These are phyloP conservation scores for Pluteus cervinus DNA, from an alignment of 768 basidiomycete species.

Conservation along the genomic window DNA sequence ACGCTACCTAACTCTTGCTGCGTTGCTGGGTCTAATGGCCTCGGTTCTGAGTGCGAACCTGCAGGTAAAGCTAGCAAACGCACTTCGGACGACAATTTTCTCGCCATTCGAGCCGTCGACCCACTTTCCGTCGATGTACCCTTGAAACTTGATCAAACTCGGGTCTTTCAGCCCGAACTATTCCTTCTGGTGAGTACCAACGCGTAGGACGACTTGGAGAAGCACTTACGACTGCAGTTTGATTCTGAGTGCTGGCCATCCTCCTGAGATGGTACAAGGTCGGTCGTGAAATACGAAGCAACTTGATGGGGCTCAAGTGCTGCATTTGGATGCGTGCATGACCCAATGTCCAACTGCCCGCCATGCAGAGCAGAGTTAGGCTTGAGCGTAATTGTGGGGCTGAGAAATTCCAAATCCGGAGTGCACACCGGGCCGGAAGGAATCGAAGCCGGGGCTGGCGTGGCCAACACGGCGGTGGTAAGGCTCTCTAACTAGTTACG, in stretches of 20 bases:
- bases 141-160: slow-evolving; percentile 68
- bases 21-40: slow-evolving; percentile 80
- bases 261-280: slow-evolving; percentile 22
- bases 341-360: too few relatives aligned
- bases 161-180: slow-evolving; percentile 78
- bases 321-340: neutral
- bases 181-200: neutral
- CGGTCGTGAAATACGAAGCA: slow-evolving; percentile 1
- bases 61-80: slow-evolving; percentile 21
- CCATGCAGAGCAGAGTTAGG: too few relatives aligned
- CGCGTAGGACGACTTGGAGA: neutral
- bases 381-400: too few relatives aligned
- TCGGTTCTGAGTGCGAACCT: slow-evolving; percentile 3
- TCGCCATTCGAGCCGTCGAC: slow-evolving; percentile 70
- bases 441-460: too few relatives aligned
- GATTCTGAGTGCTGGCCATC: slow-evolving; percentile 64
- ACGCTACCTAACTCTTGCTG: slow-evolving; percentile 76
- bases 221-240: slow-evolving; percentile 30
- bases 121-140: slow-evolving; percentile 83
- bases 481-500: too few relatives aligned
- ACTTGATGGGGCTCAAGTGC: neutral
- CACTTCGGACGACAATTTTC: slow-evolving; percentile 73
- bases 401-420: too few relatives aligned
- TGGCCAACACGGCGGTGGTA: too few relatives aligned
- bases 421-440: too few relatives aligned